Conservation (phyloP, 2,329 filamentous ascomycete species). For the Pestalotiopsis sp. region DNA sequence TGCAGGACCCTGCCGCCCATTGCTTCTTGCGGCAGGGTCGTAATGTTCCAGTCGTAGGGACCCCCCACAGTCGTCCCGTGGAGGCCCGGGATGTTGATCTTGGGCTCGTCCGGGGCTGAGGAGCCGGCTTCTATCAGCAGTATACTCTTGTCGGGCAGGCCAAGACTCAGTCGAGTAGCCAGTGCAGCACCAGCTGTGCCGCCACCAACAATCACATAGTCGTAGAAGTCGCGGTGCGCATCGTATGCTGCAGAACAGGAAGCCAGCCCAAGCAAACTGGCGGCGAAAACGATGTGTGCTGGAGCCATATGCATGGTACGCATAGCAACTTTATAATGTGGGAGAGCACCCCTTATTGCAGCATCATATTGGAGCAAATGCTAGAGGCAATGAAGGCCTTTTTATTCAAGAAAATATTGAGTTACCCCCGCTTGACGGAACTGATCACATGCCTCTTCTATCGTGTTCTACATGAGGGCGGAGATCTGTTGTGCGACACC, state of each 20-base stretch:
- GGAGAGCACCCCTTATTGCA: too few relatives aligned
- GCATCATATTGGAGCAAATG: background rate
- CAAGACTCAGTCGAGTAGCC: slow-evolving; percentile 3
- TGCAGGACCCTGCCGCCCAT: slow-evolving; percentile 40
- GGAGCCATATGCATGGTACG: background rate
- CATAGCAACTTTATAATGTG: background rate
- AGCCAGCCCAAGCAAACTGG: background rate
- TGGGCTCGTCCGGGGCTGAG: slow-evolving; percentile 23
- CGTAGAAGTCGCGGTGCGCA: background rate
- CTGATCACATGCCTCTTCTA: too few relatives aligned
- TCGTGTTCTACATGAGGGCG: too few relatives aligned
- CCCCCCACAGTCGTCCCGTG: slow-evolving; percentile 26
- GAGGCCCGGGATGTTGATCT: slow-evolving; percentile 31
- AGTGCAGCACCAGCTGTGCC: slow-evolving; percentile 9
- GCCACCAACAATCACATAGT: slow-evolving; percentile 5
- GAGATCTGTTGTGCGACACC: too few relatives aligned
- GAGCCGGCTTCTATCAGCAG: slow-evolving; percentile 35
- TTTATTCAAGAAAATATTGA: too few relatives aligned
- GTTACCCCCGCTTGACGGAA: too few relatives aligned
- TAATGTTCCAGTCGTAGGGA: slow-evolving; percentile 42
- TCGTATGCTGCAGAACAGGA: background rate
- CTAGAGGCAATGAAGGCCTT: too few relatives aligned
- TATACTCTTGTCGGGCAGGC: slow-evolving; percentile 20
- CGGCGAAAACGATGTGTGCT: background rate
- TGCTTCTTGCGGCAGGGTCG: slow-evolving; percentile 39